Evolutionary conservation across 768 basidiomycete genomes (phyloP).

Genomic region (Leccinum subtestaceum): DNA sequence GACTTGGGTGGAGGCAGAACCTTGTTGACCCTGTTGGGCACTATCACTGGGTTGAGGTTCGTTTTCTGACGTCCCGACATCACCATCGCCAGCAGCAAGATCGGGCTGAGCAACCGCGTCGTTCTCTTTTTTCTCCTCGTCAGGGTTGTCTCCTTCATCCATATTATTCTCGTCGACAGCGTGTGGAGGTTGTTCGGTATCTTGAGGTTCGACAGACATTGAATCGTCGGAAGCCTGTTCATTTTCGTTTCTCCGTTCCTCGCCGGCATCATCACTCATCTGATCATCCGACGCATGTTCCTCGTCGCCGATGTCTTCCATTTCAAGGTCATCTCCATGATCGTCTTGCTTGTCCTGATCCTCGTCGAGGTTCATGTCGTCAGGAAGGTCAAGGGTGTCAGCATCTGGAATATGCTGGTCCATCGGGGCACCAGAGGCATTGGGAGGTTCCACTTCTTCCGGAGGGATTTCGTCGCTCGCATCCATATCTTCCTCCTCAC

Average conservation of each 20-base stretch:
- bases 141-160: constrained; percentile 27
- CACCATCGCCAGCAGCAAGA: constrained; percentile 28
- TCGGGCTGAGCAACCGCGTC: constrained; percentile 37
- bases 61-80: constrained; percentile 16
- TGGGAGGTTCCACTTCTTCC: constrained; percentile 43
- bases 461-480: constrained; percentile 35
- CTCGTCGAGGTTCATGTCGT: constrained; percentile 68
- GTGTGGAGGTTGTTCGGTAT: constrained; percentile 17
- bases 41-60: constrained; percentile 18
- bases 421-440: constrained; percentile 61
- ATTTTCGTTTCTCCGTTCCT: constrained; percentile 7
- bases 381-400: constrained; percentile 84
- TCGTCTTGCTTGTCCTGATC: constrained; percentile 29
- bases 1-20: constrained; percentile 12
- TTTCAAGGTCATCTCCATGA: constrained; percentile 22
- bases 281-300: constrained; percentile 24
- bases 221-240: constrained; percentile 18
- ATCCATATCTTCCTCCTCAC: constrained; percentile 25
- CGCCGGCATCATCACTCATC: constrained; percentile 25
- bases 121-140: constrained; percentile 28
- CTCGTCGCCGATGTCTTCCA: constrained; percentile 40
- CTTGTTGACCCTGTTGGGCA: constrained; percentile 22
- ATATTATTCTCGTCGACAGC: constrained; percentile 16
- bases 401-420: constrained; percentile 78
- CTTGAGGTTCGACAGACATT: constrained; percentile 25